A percentile compares a stretch with the other conserved stretches of the same genome.
These are phyloP conservation scores for Teunomyces cretensis DNA, from an alignment of 805 yeast genomes.

Conservation along the genomic window DNA sequence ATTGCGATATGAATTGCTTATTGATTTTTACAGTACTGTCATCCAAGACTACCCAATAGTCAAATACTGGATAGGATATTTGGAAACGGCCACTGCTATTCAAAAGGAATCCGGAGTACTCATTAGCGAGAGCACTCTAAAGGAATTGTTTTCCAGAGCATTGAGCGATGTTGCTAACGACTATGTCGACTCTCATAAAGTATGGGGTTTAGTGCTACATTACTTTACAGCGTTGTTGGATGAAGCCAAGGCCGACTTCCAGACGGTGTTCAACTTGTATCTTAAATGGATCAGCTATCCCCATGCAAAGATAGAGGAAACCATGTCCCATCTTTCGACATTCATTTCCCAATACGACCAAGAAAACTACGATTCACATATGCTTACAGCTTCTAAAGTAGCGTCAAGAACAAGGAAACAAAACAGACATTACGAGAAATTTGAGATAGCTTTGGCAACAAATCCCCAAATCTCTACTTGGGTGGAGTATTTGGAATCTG, in stretches of 20 bases:
- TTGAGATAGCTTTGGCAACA: constrained; percentile 27
- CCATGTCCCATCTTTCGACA: constrained; percentile 39
- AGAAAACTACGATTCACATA: constrained; percentile 29
- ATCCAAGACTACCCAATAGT: constrained; percentile 21
- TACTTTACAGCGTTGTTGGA: constrained; percentile 4
- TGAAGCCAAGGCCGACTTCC: constrained; percentile 11
- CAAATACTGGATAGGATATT: constrained; percentile 20
- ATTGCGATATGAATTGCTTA: constrained; percentile 3
- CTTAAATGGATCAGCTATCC: constrained; percentile 38
- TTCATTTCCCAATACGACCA: constrained; percentile 34
- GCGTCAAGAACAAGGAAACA: constrained; percentile 27
- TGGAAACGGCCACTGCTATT: constrained; percentile 9
- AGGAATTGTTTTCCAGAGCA: constrained; percentile 16
- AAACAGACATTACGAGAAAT: constrained; percentile 32
- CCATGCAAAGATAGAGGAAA: constrained; percentile 39
- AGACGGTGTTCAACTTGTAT: constrained; percentile 20
- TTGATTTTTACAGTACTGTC: constrained; percentile 15
- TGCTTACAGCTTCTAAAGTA: constrained; percentile 36
- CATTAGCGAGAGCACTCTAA: background rate
- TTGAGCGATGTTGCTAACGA: constrained; percentile 25
- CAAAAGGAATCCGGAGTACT: constrained; percentile 2
- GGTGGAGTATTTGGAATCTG: constrained; percentile 32
- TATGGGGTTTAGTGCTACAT: constrained; percentile 20
- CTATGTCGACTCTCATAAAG: constrained; percentile 15
- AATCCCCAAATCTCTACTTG: constrained; percentile 20